Conservation (phyloP, 73 alveolate species). For the Paraurostyla sp. region DNA sequence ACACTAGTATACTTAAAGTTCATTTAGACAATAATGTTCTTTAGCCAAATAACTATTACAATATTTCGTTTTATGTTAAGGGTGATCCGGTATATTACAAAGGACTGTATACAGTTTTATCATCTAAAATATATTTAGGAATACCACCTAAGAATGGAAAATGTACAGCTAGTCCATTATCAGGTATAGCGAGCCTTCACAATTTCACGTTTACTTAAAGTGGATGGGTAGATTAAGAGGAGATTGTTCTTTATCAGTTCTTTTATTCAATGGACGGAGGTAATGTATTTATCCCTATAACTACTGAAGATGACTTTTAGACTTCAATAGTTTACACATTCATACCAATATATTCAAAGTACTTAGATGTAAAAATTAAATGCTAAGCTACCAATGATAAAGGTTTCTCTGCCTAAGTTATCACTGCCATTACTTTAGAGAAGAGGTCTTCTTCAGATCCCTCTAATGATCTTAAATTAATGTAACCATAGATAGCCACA, state of each 20-base stretch:
- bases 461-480: background rate
- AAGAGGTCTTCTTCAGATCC: slow-evolving; percentile 26
- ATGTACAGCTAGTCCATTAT: background rate
- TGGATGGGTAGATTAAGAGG: background rate
- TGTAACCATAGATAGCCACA: background rate
- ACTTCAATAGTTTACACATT: background rate
- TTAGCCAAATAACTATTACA: background rate
- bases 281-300: background rate
- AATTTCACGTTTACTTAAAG: background rate
- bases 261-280: slow-evolving; percentile 6
- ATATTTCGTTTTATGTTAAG: background rate
- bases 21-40: slow-evolving; percentile 11
- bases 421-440: background rate
- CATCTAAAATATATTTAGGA: background rate
- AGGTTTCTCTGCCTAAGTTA: slow-evolving; percentile 13
- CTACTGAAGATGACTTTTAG: background rate
- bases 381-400: slow-evolving; percentile 23
- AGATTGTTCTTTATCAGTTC: background rate
- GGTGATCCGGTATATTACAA: background rate
- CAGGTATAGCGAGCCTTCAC: background rate
- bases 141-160: background rate
- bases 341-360: background rate
- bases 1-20: background rate
- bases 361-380: background rate
- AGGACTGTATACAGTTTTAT: background rate